Evolutionary conservation across 139 green algal genomes (phyloP).

Genomic region (Yamagishiella unicocca): DNA sequence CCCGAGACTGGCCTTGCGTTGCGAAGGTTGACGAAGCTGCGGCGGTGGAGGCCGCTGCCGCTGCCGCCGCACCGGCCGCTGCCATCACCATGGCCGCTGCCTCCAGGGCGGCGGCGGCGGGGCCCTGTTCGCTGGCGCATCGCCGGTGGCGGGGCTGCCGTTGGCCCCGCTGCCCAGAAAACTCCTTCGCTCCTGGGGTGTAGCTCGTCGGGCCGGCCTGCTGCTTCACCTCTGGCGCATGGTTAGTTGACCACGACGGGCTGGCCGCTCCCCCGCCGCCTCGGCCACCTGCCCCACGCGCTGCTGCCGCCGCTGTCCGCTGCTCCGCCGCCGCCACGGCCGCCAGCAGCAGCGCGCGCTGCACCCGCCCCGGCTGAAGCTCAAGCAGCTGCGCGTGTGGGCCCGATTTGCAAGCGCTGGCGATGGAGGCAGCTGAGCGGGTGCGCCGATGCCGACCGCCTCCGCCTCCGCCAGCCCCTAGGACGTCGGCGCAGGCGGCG

Average conservation of each 20-base stretch:
- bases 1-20: no score
- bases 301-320: not conserved
- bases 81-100: no score
- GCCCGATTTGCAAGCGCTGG: not conserved
- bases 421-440: not conserved
- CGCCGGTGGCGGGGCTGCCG: not conserved
- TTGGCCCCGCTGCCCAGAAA: not conserved
- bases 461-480: not conserved
- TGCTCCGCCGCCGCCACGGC: slow-evolving; percentile 8
- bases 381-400: not conserved
- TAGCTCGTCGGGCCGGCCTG: no score
- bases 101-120: no score
- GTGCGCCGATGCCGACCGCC: not conserved
- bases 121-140: not conserved
- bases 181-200: no score
- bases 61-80: no score
- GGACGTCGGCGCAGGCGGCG: no score
- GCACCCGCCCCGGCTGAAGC: not conserved
- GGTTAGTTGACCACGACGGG: no score
- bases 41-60: no score
- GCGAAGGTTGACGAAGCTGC: no score
- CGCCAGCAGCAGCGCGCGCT: slow-evolving; percentile 9
- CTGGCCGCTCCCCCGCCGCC: not conserved
- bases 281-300: not conserved
- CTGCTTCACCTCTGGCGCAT: no score